Evolutionary conservation across 495 filamentous ascomycete genomes (phyloP), one percentile per base, ranked within the genome.

Genomic region (Evernia prunastri): DNA sequence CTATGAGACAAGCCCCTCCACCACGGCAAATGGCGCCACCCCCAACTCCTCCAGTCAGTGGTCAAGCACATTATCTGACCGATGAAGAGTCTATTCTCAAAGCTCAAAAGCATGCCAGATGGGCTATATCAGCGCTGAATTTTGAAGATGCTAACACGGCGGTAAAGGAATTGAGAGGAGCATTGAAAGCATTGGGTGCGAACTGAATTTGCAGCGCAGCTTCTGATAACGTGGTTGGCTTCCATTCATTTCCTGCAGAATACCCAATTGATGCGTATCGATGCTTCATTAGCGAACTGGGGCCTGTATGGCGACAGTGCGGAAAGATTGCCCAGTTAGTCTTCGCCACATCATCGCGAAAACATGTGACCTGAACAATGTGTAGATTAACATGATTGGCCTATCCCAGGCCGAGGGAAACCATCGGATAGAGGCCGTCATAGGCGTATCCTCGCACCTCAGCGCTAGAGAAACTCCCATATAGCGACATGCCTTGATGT

Each of bases 111-210:
- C 94, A 96, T 77, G 93, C 94, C 0, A 91, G 88, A 70, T 98
- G 92, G 92, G 95, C 94, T 0, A 92, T 97, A 39, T 97, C 94
- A 27, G 94, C 94, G 8, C 76, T 98, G 59, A 94, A 96, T 71
- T 98, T 97, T 74, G 94, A 98, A 70, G 94, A 98, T 76, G 88
- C 96, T 13, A 78, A 86, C 31, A 98, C 95, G 1, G 94, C 94
- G 1, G 87, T 97, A 9, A 87, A 86, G 72, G 92, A 98, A 70
- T 74, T 97, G 61, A 83, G 82, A 66, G 82, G 80, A 53, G 95
- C 94, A 49, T 76, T 98, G 66, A 74, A 81, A 59, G 71, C 77
- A n/a, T 72, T 93, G 37, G 89, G 88, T 10, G 88, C 80, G 66
- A 64, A 33, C 17, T 68, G 47, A 67, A 35, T 15, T 29, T 61